Evolutionary conservation across 2,329 filamentous ascomycete species (phyloP).

Genomic region (Phyllosticta citrichinensis): DNA sequence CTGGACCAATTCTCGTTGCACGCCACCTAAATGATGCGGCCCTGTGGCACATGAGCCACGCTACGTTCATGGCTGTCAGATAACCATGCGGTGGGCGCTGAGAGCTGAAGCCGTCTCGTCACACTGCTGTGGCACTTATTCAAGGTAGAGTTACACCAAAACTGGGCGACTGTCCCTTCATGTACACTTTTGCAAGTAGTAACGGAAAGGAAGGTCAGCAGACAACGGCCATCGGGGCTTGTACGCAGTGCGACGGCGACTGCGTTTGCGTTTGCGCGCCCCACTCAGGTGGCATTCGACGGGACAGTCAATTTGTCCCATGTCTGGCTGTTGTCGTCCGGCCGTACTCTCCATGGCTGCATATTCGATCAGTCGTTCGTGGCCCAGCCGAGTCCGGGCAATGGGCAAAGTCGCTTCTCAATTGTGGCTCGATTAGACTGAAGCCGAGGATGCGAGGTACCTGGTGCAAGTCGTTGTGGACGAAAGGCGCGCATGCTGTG

Average conservation of each 20-base stretch:
- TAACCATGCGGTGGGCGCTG: constrained; percentile 6
- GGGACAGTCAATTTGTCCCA: not conserved
- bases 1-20: constrained; percentile 1
- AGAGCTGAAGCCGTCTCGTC: constrained; percentile 8
- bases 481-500: not conserved
- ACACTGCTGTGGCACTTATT: constrained; percentile 6
- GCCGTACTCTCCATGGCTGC: not conserved
- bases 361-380: not conserved
- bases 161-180: not conserved
- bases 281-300: not conserved
- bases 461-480: not conserved
- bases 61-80: constrained; percentile 3
- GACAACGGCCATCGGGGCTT: constrained; percentile 4
- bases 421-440: not conserved
- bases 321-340: not conserved
- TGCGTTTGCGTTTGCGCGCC: not conserved
- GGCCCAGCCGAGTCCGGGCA: too few species aligned
- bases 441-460: not conserved
- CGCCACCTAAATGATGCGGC: not conserved
- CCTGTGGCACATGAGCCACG: constrained; percentile 7
- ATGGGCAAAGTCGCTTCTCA: not conserved
- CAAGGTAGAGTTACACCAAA: not conserved
- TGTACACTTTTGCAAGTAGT: not conserved
- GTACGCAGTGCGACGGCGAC: constrained; percentile 2
- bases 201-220: constrained; percentile 7